Evolutionary conservation across 2,329 filamentous ascomycete species (phyloP).

Genomic region (Claviceps paspali): DNA sequence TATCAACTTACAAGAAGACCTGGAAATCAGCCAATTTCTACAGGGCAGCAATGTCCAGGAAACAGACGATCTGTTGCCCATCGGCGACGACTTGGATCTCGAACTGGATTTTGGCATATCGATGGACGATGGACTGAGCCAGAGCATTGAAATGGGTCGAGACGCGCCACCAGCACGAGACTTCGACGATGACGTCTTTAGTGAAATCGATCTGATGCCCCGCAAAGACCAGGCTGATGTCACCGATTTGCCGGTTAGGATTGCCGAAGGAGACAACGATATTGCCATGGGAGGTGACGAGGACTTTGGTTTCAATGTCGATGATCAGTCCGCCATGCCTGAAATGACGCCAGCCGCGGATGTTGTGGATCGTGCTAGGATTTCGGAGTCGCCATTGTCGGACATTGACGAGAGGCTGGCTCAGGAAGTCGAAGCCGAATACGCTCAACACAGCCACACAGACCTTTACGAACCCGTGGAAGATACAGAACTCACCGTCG

Average conservation of each 20-base stretch:
- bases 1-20: slow-evolving; percentile 55
- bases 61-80: slow-evolving; percentile 39
- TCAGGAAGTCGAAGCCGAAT: slow-evolving; percentile 43
- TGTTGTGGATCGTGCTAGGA: slow-evolving; percentile 40
- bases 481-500: slow-evolving; percentile 40
- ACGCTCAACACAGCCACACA: slow-evolving; percentile 34
- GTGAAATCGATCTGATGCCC: slow-evolving; percentile 44
- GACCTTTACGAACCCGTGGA: slow-evolving; percentile 48
- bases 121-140: slow-evolving; percentile 49
- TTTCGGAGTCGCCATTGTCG: slow-evolving; percentile 55
- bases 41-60: slow-evolving; percentile 47
- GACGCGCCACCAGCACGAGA: slow-evolving; percentile 56
- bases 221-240: slow-evolving; percentile 39
- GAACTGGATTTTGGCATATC: slow-evolving; percentile 63
- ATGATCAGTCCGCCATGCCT: slow-evolving; percentile 42
- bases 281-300: slow-evolving; percentile 42
- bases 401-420: slow-evolving; percentile 51
- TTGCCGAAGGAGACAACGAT: slow-evolving; percentile 50
- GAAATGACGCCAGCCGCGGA: slow-evolving; percentile 30
- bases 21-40: slow-evolving; percentile 66
- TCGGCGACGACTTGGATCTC: slow-evolving; percentile 55
- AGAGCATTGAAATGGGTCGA: slow-evolving; percentile 79
- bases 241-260: slow-evolving; percentile 42
- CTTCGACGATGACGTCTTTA: slow-evolving; percentile 55
- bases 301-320: slow-evolving; percentile 50